Evolutionary conservation across 768 basidiomycete species (phyloP), one percentile per base, ranked within the genome.

Genomic region (Amanita jacksonii): DNA sequence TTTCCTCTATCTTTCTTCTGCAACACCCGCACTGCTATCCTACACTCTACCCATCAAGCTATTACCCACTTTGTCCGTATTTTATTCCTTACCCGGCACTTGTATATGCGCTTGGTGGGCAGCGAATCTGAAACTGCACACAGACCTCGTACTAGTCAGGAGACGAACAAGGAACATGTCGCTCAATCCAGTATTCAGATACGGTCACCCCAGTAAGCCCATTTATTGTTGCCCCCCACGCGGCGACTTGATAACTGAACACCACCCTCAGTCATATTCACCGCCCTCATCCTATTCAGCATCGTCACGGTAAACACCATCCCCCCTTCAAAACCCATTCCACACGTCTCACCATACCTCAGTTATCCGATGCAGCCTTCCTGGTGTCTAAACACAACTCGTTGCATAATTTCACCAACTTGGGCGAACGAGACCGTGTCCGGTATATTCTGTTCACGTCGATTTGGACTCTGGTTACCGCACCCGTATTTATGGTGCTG

Each of bases 331-430:
- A 25, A 13, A 15, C 36, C 22, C 10, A 8, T 12, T 12, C 2
- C 30, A 7, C 8, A 8, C 25, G 40, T 16, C 37, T 39, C 12
- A 34, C 25, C 50, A 12, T 9, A 8, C 3, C 19, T 2, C 49
- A 86, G 83, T 68, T 86, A 52, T 64, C 76, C 19, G 75, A 86
- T 49, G 69, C 87, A 3, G 79, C 85, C 4, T 90, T 81, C 76
- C 68, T 91, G 34, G 71, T 73, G 6, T 64, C 78, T 10, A 68
- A 64, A 34, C 89, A 76, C 65, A 76, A 80, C 58, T 45, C 59
- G 22, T 65, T 70, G 49, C 67, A 75, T 60, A 69, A 82, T 64
- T 74, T 65, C 55, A 64, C 63, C 41, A 71, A 56, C 47, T 47
- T 50, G 8, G 56, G 65, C 24, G 72, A 79, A 50, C 75, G 76